Evolutionary conservation across 2,329 filamentous ascomycete genomes (phyloP), one percentile per base, ranked within the genome.

Genomic region (Calonectria fujianensis): DNA sequence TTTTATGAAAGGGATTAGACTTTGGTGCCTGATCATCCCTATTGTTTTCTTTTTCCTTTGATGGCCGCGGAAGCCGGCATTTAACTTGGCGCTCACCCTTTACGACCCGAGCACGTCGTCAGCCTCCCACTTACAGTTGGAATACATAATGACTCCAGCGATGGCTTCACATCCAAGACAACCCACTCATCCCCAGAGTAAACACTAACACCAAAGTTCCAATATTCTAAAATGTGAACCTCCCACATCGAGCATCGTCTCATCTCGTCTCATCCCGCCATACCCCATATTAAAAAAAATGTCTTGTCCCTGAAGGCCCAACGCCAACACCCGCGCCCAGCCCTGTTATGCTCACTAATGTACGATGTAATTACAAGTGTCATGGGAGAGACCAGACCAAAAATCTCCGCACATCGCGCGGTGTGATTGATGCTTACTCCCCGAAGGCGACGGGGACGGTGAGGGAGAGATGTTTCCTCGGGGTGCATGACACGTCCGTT

Each of bases 401-500:
- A 61, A 66, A 65, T 59, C 57, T 61, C 71, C 71, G 66, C 71
- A 45, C 31, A 31, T 50, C 50, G 59, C 59, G 65, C 45, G n/a
- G 45, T 48, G 45, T 48, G 66, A 50, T 69, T 63, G 59, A 76
- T 77, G 35, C n/a, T 48, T 69, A 73, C 57, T 69, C 32, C 65
- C 71, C 66, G 59, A 66, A 20, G 27, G 51, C 59, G 51, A 69
- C 66, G 16, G 32, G 24, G 39, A 69, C 59, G 71, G 66, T 51
- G 71, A 64, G 45, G 9, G 14, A 39, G 54, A 39, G 54, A 65
- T 74, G 65, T 69, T 73, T 69, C 66, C 37, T 64, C 66, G 41
- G 64, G 24, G 18, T 70, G 63, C 41, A 52, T n/a, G 24, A 63
- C 37, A 63, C 29, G 57, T 27, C 70, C 32, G 52, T 50, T 29